Conservation (phyloP, 169 alveolate species). For the Besnoitia besnoiti region DNA sequence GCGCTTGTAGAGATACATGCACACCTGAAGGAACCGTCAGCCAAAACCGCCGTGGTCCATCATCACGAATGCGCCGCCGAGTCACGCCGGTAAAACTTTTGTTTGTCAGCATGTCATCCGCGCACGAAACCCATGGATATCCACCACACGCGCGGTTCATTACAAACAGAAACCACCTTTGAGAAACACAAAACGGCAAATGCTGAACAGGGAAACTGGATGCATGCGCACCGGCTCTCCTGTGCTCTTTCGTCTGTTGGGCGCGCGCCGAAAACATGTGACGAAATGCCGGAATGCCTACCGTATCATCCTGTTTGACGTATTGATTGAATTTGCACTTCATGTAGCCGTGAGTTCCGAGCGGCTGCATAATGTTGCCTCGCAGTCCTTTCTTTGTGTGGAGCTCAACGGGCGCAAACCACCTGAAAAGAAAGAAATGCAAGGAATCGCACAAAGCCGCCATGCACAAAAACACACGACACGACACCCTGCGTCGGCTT, state of each 20-base stretch:
- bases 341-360: slow-evolving; percentile 99
- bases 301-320: slow-evolving; percentile 95
- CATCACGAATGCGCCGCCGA: no score
- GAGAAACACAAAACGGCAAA: no score
- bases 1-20: slow-evolving; percentile 76
- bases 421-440: slow-evolving; percentile 61
- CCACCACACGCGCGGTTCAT: neutral
- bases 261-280: neutral
- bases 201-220: no score
- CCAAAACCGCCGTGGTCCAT: no score
- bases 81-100: neutral
- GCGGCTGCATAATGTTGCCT: slow-evolving; percentile 96
- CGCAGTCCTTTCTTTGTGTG: slow-evolving; percentile 96
- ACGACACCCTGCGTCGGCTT: no score
- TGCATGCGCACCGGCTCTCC: no score
- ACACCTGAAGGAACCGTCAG: slow-evolving; percentile 43
- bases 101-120: neutral
- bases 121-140: no score
- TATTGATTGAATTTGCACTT: slow-evolving; percentile 96
- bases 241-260: no score
- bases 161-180: neutral
- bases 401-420: slow-evolving; percentile 97
- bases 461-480: no score
- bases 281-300: slow-evolving; percentile 54
- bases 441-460: neutral